These are phyloP conservation scores for Macaranga tanarius DNA, from an alignment of 441 rosid genomes.

Conservation along the genomic window DNA sequence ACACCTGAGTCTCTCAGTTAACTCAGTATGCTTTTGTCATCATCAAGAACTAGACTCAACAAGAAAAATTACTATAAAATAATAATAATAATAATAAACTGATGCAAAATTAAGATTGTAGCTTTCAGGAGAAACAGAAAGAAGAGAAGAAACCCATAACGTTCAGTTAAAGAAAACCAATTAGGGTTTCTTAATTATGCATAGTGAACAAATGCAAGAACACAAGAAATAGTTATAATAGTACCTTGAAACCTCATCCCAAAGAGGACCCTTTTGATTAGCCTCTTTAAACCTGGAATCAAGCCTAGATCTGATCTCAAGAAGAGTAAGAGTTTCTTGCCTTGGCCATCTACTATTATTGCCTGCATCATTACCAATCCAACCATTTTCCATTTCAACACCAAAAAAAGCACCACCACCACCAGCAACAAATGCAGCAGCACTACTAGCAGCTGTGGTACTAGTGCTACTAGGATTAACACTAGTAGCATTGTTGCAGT, in stretches of 20 bases:
- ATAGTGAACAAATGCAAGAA: not conserved
- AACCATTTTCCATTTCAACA: conserved; percentile 34
- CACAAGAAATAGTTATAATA: not conserved
- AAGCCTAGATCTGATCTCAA: conserved; percentile 95
- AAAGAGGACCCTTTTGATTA: conserved; percentile 87
- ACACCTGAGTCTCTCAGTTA: conserved; percentile 26
- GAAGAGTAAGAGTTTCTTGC: conserved; percentile 92
- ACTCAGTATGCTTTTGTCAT: conserved; percentile 26
- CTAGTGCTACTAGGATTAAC: not conserved
- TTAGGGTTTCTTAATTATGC: conserved; percentile 30
- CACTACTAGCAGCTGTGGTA: conserved; percentile 3
- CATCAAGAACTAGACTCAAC: conserved; percentile 17
- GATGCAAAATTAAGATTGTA: not conserved
- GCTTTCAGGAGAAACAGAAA: not conserved
- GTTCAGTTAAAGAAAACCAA: not conserved
- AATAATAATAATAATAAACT: not conserved
- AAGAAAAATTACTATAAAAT: not conserved
- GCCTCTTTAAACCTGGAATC: conserved; percentile 92
- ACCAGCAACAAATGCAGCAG: not conserved
- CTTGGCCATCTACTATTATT: conserved; percentile 88
- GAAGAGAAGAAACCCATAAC: not conserved
- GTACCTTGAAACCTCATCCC: conserved; percentile 97
- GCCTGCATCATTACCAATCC: conserved; percentile 51
- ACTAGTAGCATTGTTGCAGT: conserved; percentile 12
- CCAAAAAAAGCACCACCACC: conserved; percentile 20